These are phyloP conservation scores for Phytophthora pinifolia DNA, from an alignment of 352 stramenopile genomes.

Conservation along the genomic window DNA sequence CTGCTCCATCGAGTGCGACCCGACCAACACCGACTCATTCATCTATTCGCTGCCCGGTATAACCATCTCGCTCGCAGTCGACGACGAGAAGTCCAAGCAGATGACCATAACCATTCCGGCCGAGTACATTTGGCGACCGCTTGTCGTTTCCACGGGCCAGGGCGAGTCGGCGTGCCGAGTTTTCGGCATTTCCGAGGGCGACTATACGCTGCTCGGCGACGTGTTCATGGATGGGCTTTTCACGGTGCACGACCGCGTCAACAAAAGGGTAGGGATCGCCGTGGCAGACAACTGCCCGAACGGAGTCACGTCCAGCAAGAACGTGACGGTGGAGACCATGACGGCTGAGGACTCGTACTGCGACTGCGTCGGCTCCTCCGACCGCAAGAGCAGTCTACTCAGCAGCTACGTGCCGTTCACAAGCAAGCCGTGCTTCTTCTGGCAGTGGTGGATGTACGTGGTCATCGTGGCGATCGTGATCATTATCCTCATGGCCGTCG, in stretches of 20 bases:
- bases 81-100: conserved; percentile 47
- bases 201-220: conserved; percentile 73
- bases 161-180: conserved; percentile 58
- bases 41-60: conserved; percentile 68
- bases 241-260: conserved; percentile 74
- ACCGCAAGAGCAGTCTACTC: conserved; percentile 63
- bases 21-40: conserved; percentile 51
- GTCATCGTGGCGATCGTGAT: conserved; percentile 58
- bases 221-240: conserved; percentile 88
- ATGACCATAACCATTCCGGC: conserved; percentile 76
- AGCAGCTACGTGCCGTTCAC: conserved; percentile 61
- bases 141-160: conserved; percentile 48
- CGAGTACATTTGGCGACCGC: conserved; percentile 84
- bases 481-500: conserved; percentile 50
- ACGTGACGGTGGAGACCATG: conserved; percentile 52
- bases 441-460: conserved; percentile 89
- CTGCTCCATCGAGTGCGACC: conserved; percentile 67
- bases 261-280: conserved; percentile 54
- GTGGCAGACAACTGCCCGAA: conserved; percentile 78
- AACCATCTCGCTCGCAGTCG: conserved; percentile 59
- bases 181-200: conserved; percentile 81
- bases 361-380: conserved; percentile 59
- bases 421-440: conserved; percentile 81
- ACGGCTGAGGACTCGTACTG: conserved; percentile 47
- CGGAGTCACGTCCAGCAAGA: conserved; percentile 65